Evolutionary conservation across 129 eudicot genomes (phyloP), one percentile per base, ranked within the genome.

Genomic region (Ambrosia trifida): DNA sequence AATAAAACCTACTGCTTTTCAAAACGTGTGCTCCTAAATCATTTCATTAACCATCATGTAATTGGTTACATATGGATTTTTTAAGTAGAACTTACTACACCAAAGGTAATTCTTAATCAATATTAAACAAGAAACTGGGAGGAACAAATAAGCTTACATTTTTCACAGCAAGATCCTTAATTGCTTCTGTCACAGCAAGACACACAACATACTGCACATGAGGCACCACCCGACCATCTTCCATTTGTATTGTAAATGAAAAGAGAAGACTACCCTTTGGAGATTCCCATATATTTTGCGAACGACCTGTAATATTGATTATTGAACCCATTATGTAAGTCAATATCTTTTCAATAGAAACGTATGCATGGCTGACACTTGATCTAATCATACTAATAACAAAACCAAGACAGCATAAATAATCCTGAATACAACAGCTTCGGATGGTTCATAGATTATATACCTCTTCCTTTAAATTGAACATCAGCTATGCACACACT

Each of bases 381-480:
- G 38, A 36, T 38, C 28, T 36, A 13, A 50, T 49, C 4, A 10
- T 14, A 38, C 5, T 7, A 53, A 13, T 0, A 2, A 41, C 54
- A 13, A 19, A 3, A 6, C 2, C 4, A 18, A 7, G n/a, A 11
- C n/a, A 38, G 20, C 1, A 51, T 47, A 4, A 9, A 31, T 24
- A 3, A 56, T 53, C 60, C 9, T 7, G 28, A 17, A 13, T 4
- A 11, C 30, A 41, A 16, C 3, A 28, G 14, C 31, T 12, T 32
- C 14, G 4, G 7, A 30, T 24, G 7, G 40, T 54, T 49, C 58
- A 35, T 16, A 49, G 18, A 73, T 54, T 4, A 17, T 62, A 74
- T 62, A 95, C 99, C 99, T 95, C 97, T 80, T 63, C 99, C 99
- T 86, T 88, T 95, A 20, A 73, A 74, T 65, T 95, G 99, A 78